Conservation (phyloP, 139 green algal species). For the Diplosphaera chodatii region DNA sequence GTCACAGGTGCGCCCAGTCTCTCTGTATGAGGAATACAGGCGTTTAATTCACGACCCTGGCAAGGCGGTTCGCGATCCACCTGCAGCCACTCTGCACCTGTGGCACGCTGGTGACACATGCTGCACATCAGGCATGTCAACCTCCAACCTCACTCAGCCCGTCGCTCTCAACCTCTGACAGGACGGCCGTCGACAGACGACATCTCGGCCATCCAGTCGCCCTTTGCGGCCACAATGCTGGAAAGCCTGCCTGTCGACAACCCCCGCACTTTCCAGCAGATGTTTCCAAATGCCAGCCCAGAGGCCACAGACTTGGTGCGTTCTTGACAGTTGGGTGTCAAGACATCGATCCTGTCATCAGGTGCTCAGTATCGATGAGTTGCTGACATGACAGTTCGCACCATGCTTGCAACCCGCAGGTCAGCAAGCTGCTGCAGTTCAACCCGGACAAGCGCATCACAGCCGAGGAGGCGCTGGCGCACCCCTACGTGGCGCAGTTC, state of each 20-base stretch:
- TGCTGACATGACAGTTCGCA: too few species aligned
- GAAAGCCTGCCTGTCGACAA: conserved; percentile 62
- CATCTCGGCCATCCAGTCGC: conserved; percentile 76
- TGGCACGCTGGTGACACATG: too few species aligned
- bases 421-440: conserved; percentile 61
- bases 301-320: conserved; percentile 82
- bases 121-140: too few species aligned
- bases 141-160: too few species aligned
- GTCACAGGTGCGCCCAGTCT: conserved; percentile 63
- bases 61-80: too few species aligned
- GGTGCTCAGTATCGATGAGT: too few species aligned
- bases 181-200: conserved; percentile 57
- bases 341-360: too few species aligned
- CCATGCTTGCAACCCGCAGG: background rate
- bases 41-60: too few species aligned
- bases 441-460: conserved; percentile 84
- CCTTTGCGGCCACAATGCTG: conserved; percentile 92
- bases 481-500: conserved; percentile 95
- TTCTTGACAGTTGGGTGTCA: background rate
- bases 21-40: too few species aligned
- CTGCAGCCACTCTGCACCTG: too few species aligned
- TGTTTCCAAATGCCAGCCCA: conserved; percentile 70
- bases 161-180: conserved; percentile 1
- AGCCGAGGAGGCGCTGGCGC: conserved; percentile 79
- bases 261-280: conserved; percentile 43